A percentile compares a stretch with the other conserved stretches of the same genome.
Evolutionary conservation across 2,329 filamentous ascomycete genomes (phyloP).

Genomic region (Xylariaceae sp.): DNA sequence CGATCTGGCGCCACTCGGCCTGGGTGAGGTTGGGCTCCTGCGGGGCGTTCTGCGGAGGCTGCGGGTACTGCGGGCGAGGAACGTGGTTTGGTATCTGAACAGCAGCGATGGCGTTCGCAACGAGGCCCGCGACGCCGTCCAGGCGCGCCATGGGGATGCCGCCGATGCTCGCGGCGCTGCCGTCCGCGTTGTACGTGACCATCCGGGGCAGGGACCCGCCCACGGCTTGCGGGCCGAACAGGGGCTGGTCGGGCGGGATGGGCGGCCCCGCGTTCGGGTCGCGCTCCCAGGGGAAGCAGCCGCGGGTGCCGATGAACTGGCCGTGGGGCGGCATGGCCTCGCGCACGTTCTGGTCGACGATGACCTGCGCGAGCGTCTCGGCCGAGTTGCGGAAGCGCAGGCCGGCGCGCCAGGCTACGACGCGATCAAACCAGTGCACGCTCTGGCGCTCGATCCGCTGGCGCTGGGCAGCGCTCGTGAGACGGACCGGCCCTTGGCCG

Average conservation of each 20-base stretch:
- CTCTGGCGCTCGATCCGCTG: neutral
- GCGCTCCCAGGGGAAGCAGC: neutral
- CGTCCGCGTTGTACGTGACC: conserved; percentile 1
- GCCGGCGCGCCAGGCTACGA: neutral
- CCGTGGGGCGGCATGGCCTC: neutral
- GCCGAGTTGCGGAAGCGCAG: neutral
- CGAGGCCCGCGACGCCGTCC: conserved; percentile 6
- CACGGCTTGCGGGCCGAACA: neutral
- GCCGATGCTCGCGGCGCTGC: conserved; percentile 3
- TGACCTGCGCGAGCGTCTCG: neutral
- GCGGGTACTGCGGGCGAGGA: too few species aligned
- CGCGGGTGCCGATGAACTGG: neutral
- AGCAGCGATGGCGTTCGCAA: conserved; percentile 3
- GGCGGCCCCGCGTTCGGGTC: neutral
- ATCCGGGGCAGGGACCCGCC: neutral
- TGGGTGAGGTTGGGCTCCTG: too few species aligned
- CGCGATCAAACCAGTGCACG: neutral
- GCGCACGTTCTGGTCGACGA: neutral
- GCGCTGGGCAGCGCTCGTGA: neutral
- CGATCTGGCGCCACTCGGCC: too few species aligned
- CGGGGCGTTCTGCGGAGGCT: too few species aligned
- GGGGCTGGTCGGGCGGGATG: neutral
- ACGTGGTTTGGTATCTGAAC: neutral
- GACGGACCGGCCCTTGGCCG: too few species aligned
- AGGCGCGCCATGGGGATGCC: conserved; percentile 9